Percentiles rank a stretch among this genome's conserved stretches.
Evolutionary conservation across 139 green algal genomes (phyloP).

Genomic region (Astrephomene gubernaculifera): DNA sequence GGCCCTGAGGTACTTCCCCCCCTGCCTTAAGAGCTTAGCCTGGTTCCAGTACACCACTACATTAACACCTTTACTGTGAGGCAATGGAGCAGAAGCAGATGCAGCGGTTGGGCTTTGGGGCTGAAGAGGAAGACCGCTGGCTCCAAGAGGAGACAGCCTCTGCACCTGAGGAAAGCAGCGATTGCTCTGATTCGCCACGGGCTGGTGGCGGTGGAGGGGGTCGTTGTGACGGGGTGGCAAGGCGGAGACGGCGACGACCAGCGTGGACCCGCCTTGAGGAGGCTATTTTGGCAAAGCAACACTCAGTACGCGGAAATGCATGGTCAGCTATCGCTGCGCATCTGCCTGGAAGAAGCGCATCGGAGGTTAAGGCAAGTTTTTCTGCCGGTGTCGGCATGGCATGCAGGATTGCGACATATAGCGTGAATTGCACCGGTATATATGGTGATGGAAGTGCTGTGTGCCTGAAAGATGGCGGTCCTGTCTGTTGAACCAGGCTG

Average conservation of each 20-base stretch:
- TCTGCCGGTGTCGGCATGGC: not conserved
- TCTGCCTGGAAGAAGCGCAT: not conserved
- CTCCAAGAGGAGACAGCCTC: not conserved
- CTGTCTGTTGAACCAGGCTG: not conserved
- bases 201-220: not conserved
- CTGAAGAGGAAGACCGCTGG: not conserved
- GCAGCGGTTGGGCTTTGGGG: not conserved
- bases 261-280: constrained; percentile 6
- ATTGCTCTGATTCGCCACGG: not conserved
- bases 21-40: not conserved
- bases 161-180: not conserved
- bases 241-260: not conserved
- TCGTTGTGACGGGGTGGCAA: not conserved
- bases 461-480: no score
- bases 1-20: no score
- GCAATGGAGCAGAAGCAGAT: no score
- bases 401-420: no score
- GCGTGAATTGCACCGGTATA: no score
- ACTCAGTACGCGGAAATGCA: constrained; percentile 9
- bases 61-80: not conserved
- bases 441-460: no score
- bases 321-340: constrained; percentile 16
- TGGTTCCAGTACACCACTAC: not conserved
- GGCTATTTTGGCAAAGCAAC: not conserved
- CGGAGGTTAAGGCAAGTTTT: constrained; percentile 7